A percentile compares a stretch with the other conserved stretches of the same genome.
These are phyloP conservation scores for Neurospora intermedia DNA, from an alignment of 495 filamentous ascomycete species.

Conservation along the genomic window DNA sequence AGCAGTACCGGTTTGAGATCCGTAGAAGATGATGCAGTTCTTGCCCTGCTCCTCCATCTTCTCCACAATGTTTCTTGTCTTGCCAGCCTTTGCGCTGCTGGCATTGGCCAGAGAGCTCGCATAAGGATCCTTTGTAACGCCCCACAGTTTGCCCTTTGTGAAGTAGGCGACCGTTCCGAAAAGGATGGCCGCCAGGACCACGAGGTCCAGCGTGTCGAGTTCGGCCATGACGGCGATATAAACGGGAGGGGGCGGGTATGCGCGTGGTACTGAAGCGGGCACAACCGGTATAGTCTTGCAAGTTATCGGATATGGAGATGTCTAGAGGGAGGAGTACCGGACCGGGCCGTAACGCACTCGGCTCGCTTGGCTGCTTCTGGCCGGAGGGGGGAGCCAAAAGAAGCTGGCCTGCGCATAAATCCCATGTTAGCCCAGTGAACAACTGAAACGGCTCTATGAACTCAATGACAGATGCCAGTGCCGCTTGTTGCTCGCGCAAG, in stretches of 20 bases:
- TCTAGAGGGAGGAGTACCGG: neutral
- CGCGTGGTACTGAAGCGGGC: neutral
- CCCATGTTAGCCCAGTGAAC: neutral
- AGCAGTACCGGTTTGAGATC: conserved; percentile 95
- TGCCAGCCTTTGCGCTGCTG: conserved; percentile 72
- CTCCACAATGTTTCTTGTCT: conserved; percentile 84
- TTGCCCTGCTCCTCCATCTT: conserved; percentile 93
- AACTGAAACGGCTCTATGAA: neutral
- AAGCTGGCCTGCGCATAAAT: neutral
- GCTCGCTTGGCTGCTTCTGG: neutral
- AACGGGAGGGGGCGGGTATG: neutral
- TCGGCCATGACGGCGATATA: conserved; percentile 61
- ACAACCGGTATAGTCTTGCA: neutral
- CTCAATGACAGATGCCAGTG: neutral
- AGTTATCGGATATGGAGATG: neutral
- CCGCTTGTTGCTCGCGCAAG: neutral
- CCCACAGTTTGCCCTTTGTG: conserved; percentile 94
- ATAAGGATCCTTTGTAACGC: conserved; percentile 75
- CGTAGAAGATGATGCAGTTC: conserved; percentile 97
- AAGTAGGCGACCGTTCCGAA: conserved; percentile 89
- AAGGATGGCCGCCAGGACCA: conserved; percentile 77
- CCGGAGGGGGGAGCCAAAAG: neutral
- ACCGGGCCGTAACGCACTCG: neutral
- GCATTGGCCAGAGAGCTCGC: conserved; percentile 53
- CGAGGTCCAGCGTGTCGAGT: conserved; percentile 87